Conservation (phyloP, 2,329 filamentous ascomycete species). For the Hirsutella thompsonii region DNA sequence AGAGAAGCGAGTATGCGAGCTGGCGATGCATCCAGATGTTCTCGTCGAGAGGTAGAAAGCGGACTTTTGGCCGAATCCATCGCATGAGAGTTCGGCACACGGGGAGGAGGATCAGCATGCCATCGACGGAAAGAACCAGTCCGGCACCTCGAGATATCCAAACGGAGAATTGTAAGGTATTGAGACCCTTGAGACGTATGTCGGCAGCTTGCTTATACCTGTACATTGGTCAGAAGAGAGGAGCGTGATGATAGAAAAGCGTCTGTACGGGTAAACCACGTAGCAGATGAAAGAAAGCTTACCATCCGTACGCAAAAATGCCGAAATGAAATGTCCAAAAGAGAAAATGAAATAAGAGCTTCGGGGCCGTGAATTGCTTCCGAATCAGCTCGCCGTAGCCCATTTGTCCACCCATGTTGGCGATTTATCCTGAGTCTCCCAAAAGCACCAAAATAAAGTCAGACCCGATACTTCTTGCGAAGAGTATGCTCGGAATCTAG, state of each 20-base stretch:
- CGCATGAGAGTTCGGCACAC: conserved; percentile 89
- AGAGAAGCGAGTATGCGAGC: conserved; percentile 74
- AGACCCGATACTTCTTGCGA: conserved; percentile 7
- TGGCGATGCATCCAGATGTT: conserved; percentile 96
- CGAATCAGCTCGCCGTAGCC: conserved; percentile 31
- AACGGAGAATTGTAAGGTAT: conserved; percentile 74
- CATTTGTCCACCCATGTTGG: conserved; percentile 25
- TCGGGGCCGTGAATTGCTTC: conserved; percentile 56
- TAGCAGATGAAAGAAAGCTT: neutral
- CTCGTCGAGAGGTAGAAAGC: conserved; percentile 88
- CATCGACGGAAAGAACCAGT: conserved; percentile 71
- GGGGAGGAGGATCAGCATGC: conserved; percentile 76
- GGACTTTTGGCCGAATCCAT: conserved; percentile 72
- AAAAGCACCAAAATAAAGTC: neutral
- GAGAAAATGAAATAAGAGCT: conserved; percentile 66
- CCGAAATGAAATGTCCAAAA: conserved; percentile 71
- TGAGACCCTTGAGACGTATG: conserved; percentile 58
- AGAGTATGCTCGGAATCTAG: neutral
- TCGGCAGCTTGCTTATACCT: conserved; percentile 73
- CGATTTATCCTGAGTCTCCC: neutral
- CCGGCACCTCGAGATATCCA: conserved; percentile 95
- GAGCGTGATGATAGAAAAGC: no score
- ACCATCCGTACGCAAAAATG: conserved; percentile 82
- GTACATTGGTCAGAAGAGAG: neutral
- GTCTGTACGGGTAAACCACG: no score